Evolutionary conservation across 1,284 basidiomycete genomes (phyloP).

Genomic region (Heliocybe sulcata): DNA sequence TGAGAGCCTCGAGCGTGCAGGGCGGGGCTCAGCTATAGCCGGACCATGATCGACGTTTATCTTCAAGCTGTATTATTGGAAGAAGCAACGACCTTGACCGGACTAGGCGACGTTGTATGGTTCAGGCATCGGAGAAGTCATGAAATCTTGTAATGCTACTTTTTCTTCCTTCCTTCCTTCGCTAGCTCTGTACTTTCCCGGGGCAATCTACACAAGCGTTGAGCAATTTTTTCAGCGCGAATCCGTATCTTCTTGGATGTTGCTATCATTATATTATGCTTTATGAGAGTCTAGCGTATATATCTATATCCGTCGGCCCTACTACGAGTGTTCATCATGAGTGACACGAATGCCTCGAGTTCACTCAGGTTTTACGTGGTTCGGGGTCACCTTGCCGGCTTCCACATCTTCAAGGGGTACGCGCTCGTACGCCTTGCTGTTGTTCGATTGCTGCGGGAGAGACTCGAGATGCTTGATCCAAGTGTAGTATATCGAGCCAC

Average conservation of each 20-base stretch:
- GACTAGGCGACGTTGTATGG: too few relatives aligned
- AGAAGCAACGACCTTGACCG: not conserved
- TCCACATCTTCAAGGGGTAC: slow-evolving; percentile 5
- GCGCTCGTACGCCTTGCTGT: not conserved
- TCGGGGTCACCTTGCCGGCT: not conserved
- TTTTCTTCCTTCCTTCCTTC: too few relatives aligned
- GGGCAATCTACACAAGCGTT: too few relatives aligned
- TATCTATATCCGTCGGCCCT: not conserved
- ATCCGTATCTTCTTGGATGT: not conserved
- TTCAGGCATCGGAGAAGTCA: slow-evolving; percentile 13
- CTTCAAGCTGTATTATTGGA: not conserved
- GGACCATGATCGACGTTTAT: not conserved
- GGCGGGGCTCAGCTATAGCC: slow-evolving; percentile 26
- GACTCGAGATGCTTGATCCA: slow-evolving; percentile 77
- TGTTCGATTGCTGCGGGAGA: slow-evolving; percentile 13
- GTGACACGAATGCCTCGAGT: not conserved
- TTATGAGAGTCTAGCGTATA: not conserved
- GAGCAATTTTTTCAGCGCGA: too few relatives aligned
- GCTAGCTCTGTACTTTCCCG: too few relatives aligned
- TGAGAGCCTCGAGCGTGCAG: slow-evolving; percentile 68
- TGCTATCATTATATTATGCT: not conserved
- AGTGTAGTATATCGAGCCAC: slow-evolving; percentile 79
- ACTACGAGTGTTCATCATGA: too few relatives aligned
- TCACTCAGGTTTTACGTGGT: not conserved
- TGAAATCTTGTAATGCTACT: too few relatives aligned